These are phyloP conservation scores for Sporothrix brasiliensis DNA, from an alignment of 2,329 filamentous ascomycete species.

Conservation along the genomic window DNA sequence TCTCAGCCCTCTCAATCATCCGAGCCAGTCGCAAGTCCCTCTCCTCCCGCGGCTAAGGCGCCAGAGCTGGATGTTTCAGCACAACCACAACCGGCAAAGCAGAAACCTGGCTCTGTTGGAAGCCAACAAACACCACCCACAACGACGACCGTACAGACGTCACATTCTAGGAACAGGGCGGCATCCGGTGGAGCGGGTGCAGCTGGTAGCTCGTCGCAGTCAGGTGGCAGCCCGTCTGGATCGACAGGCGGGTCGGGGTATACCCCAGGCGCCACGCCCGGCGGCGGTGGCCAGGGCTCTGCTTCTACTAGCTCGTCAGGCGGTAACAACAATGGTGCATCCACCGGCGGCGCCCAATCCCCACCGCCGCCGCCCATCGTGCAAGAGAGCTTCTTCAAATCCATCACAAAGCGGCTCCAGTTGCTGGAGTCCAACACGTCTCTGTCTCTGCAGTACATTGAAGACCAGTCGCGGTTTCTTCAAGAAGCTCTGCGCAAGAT, in stretches of 20 bases:
- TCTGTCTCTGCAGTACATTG: conserved; percentile 90
- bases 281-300: background rate
- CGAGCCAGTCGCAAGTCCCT: background rate
- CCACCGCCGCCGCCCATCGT: conserved; percentile 68
- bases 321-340: conserved; percentile 45
- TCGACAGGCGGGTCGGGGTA: conserved; percentile 14
- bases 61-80: background rate
- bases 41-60: conserved; percentile 9
- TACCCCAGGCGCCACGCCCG: background rate
- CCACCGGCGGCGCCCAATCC: conserved; percentile 40
- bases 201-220: background rate
- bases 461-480: conserved; percentile 89
- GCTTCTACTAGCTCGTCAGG: background rate
- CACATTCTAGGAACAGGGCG: conserved; percentile 38
- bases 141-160: conserved; percentile 12
- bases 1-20: conserved; percentile 9
- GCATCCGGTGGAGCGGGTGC: conserved; percentile 31
- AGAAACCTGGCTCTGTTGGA: conserved; percentile 1
- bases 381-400: conserved; percentile 97
- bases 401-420: conserved; percentile 87
- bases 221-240: conserved; percentile 7
- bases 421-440: conserved; percentile 92
- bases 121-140: conserved; percentile 21
- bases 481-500: conserved; percentile 84
- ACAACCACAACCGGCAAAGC: background rate